Base-by-base conservation (phyloP, 106 monocot genomes). In the Gastrodia elata region DNA sequence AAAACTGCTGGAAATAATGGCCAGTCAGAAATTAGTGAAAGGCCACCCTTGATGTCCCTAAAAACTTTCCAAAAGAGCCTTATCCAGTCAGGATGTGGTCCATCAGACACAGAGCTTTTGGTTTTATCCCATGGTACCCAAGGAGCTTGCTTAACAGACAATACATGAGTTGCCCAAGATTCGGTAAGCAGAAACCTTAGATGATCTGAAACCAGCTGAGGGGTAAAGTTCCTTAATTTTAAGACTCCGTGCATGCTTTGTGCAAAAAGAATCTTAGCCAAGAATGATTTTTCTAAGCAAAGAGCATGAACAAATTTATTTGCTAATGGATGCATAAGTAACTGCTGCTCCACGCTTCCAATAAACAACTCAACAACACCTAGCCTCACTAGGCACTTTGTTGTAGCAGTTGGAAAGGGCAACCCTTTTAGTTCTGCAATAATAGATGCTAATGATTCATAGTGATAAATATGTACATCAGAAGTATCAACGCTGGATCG, bases 401-500 rank as follows among this genome's bases (percentile, higher is more conserved):
- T 87, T 74, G 90, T 83, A 70, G 93, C 89, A 70, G 93, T 91
- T 78, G 98, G 98, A 88, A 98, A 82, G 34, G 98, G 98, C 35
- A 91, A 73, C 5, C 91, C 91, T 85, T 85, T 93, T 22, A 98
- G 78, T 73, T 98, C 93, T 46, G 75, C 65, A 48, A 76, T 71
- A 64, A 89, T 68, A 35, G 80, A 81, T 71, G 77, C 74, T 43
- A 86, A 68, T 52, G 69, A 57, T 67, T 49, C 42, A 64, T 81
- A 71, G 56, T 64, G 55, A 75, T 69, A 43, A 41, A 22, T 84
- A 57, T 5, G 18, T 26, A 28, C 71, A 71, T 64, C 85, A 52
- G 58, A 58, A 43, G 64, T 56, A 73, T 49, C 38, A 22, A 38
- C 76, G 52, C 76, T 58, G 38, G 73, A 27, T 64, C 73, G 38